Evolutionary conservation across 768 basidiomycete genomes (phyloP).

Genomic region (Obba rivulosa): DNA sequence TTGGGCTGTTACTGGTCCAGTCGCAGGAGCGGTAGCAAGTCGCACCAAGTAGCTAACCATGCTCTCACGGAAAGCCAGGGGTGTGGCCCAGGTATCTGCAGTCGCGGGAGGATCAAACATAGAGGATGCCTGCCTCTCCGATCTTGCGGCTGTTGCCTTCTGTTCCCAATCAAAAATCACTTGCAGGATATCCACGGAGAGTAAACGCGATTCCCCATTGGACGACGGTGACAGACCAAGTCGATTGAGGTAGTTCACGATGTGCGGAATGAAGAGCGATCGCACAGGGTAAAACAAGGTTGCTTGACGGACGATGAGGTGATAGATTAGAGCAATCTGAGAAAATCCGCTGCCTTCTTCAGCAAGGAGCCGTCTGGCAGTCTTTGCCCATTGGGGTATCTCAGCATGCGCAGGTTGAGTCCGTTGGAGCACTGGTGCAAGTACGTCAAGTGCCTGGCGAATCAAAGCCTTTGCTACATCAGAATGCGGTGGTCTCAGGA

Average conservation of each 20-base stretch:
- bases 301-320: slow-evolving; percentile 87
- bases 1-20: no score
- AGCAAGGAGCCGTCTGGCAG: slow-evolving; percentile 75
- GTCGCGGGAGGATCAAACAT: neutral
- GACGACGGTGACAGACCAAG: slow-evolving; percentile 74
- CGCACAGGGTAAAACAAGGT: slow-evolving; percentile 91
- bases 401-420: slow-evolving; percentile 52
- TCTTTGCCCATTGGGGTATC: slow-evolving; percentile 76
- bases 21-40: slow-evolving; percentile 57
- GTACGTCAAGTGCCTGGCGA: slow-evolving; percentile 80
- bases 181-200: slow-evolving; percentile 89
- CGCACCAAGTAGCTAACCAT: slow-evolving; percentile 96
- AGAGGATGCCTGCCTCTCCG: slow-evolving; percentile 9
- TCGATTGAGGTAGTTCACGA: slow-evolving; percentile 85
- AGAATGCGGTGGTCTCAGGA: slow-evolving; percentile 76
- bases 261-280: slow-evolving; percentile 87
- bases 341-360: slow-evolving; percentile 77
- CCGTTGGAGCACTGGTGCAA: slow-evolving; percentile 76
- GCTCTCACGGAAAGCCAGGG: slow-evolving; percentile 76
- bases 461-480: slow-evolving; percentile 66
- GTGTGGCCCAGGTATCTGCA: slow-evolving; percentile 55
- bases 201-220: slow-evolving; percentile 71
- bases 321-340: slow-evolving; percentile 79
- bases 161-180: slow-evolving; percentile 95
- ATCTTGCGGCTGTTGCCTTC: slow-evolving; percentile 32